A percentile compares a stretch with the other conserved stretches of the same genome.
Evolutionary conservation across 192 early-diverging fungal species (phyloP).

Genomic region (Spinellus fusiger): DNA sequence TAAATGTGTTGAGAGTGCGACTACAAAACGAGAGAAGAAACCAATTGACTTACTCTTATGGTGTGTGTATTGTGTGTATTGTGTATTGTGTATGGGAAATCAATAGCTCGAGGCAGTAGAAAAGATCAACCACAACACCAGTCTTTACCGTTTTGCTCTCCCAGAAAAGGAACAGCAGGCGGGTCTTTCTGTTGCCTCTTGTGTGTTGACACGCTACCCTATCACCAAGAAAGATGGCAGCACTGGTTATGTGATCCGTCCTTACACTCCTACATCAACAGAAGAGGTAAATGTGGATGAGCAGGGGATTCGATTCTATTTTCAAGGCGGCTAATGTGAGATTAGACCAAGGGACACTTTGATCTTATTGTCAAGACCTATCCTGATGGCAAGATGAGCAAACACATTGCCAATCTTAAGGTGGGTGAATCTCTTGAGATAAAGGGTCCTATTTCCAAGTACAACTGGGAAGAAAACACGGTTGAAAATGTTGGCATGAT

Average conservation of each 20-base stretch:
- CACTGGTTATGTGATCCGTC: constrained; percentile 56
- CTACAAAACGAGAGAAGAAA: background rate
- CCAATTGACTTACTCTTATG: background rate
- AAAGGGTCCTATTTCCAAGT: constrained; percentile 73
- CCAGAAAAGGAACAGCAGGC: constrained; percentile 56
- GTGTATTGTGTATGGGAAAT: background rate
- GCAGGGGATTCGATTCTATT: background rate
- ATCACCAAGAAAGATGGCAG: constrained; percentile 58
- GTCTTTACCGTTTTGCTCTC: constrained; percentile 60
- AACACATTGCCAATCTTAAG: constrained; percentile 54
- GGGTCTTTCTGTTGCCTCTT: constrained; percentile 69
- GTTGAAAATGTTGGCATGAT: constrained; percentile 59
- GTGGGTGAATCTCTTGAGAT: constrained; percentile 70
- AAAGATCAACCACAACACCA: constrained; percentile 69
- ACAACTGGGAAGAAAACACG: constrained; percentile 54
- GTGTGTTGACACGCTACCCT: constrained; percentile 67
- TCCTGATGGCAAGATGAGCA: constrained; percentile 50
- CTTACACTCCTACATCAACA: constrained; percentile 65
- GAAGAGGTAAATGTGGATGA: constrained; percentile 20
- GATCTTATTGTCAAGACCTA: constrained; percentile 72
- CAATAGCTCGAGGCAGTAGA: constrained; percentile 35
- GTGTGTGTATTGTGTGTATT: no score
- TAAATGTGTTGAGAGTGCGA: background rate
- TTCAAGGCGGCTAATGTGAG: background rate
- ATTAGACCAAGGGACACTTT: constrained; percentile 45